Evolutionary conservation across 2,329 filamentous ascomycete genomes (phyloP), one percentile per base, ranked within the genome.

Genomic region (Huntiella abstrusa): DNA sequence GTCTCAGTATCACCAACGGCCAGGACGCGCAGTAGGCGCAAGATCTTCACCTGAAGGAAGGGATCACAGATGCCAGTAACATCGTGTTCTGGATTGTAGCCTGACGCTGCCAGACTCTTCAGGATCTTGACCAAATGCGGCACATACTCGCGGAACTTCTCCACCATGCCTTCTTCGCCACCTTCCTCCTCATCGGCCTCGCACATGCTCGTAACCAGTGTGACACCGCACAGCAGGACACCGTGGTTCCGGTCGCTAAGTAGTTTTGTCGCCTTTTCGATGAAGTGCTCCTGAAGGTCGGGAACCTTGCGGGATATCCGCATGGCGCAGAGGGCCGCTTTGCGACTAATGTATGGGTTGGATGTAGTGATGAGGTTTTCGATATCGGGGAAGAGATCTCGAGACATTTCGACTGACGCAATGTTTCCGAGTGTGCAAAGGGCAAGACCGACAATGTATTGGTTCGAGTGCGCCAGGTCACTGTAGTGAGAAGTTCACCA

Each of bases 241-340:
- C 91, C 92, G 54, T 98, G 91, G 63, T 98, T 98, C 51, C 91
- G 73, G 62, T 98, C 91, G 19, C 85, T 82, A 16, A 98, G 67
- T 7, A 98, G 70, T 22, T 84, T 71, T 51, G 91, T 82, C 12
- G 88, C 83, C 62, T 96, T 96, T 51, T 98, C 91, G 49, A 95
- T 60, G 58, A 98, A 98, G 63, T 98, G 87, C 61, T 98, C 92
- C 62, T 94, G 85, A 46, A 98, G 66, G 60, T 98, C 91, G 4
- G 92, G 91, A 8, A 98, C 91, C 63, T 98, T 98, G 56, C 86
- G 81, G 65, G 87, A 95, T 70, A 98, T 95, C 54, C 87, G 77
- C 91, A 98, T 98, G 43, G 91, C 91, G 64, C 91, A 98, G n/a
- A 98, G 72, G 3, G 91, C 91, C 13, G 91, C 91, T 68, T 98